These are phyloP conservation scores for Dryas octopetala DNA, from an alignment of 306 rosid genomes.

Conservation along the genomic window DNA sequence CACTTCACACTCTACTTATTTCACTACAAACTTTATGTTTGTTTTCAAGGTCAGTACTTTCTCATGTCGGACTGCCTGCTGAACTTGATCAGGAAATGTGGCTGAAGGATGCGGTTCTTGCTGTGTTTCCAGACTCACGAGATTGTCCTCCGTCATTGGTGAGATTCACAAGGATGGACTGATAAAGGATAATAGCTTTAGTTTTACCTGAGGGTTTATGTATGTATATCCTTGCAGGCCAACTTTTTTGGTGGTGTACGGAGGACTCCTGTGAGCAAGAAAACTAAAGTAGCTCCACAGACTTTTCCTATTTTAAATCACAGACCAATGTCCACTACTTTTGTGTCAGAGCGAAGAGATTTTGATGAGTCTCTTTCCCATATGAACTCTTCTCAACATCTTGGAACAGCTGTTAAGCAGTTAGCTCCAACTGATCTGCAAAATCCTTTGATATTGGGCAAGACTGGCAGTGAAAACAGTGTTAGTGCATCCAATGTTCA, in stretches of 20 bases:
- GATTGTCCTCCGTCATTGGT: constrained; percentile 80
- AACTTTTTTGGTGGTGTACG: constrained; percentile 69
- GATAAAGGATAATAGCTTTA: constrained; percentile 19
- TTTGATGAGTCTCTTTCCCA: constrained; percentile 57
- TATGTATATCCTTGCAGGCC: constrained; percentile 55
- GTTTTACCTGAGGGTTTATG: constrained; percentile 25
- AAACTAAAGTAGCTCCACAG: constrained; percentile 46
- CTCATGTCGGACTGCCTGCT: constrained; percentile 52
- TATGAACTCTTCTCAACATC: constrained; percentile 57
- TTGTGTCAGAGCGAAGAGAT: constrained; percentile 58
- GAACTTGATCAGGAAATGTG: constrained; percentile 81
- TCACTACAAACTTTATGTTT: constrained; percentile 28
- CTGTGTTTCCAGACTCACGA: constrained; percentile 69
- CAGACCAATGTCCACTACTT: constrained; percentile 62
- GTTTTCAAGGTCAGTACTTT: constrained; percentile 36
- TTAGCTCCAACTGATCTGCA: constrained; percentile 73
- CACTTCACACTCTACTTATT: constrained; percentile 20
- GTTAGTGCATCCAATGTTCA: constrained; percentile 53
- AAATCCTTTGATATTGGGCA: constrained; percentile 60
- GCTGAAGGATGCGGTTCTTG: constrained; percentile 85
- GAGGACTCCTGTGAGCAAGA: constrained; percentile 58
- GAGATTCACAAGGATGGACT: constrained; percentile 44
- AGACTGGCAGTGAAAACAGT: constrained; percentile 42
- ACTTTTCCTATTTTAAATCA: constrained; percentile 46
- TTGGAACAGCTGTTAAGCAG: constrained; percentile 80